Evolutionary conservation across 1,284 basidiomycete genomes (phyloP).

Genomic region (Melanopsichium pennsylvanicum): DNA sequence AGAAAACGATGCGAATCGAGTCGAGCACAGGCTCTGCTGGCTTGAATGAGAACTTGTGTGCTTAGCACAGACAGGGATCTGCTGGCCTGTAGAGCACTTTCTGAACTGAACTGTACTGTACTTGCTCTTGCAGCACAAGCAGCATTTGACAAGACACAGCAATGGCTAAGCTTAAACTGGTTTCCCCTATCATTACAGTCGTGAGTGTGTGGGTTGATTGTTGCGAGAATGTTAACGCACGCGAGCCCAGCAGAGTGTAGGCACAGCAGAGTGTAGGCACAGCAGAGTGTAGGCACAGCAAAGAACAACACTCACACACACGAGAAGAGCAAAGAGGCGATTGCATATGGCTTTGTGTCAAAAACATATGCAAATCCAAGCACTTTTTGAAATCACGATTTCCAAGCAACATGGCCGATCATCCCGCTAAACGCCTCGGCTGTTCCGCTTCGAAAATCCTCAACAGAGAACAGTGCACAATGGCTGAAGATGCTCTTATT

Average conservation of each 20-base stretch:
- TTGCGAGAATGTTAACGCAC: no score
- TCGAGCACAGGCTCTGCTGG: background rate
- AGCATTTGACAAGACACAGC: background rate
- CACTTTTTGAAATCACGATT: no score
- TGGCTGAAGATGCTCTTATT: no score
- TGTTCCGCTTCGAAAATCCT: constrained; percentile 7
- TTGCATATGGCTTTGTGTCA: constrained; percentile 10
- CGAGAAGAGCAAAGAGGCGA: background rate
- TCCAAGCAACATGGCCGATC: no score
- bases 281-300: background rate
- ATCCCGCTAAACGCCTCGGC: constrained; percentile 5
- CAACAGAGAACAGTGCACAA: background rate
- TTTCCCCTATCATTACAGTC: no score
- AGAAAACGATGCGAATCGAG: background rate
- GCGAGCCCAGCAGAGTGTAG: background rate
- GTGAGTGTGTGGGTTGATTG: background rate
- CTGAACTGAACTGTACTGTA: background rate
- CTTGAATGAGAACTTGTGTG: no score
- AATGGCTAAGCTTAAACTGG: no score
- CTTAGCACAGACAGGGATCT: constrained; percentile 2
- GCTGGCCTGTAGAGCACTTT: constrained; percentile 1
- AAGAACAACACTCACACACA: constrained; percentile 22
- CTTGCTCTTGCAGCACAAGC: background rate
- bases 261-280: background rate
- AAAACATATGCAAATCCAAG: background rate